These are phyloP conservation scores for Penicillium expansum DNA, from an alignment of 2,329 filamentous ascomycete species.

Conservation along the genomic window DNA sequence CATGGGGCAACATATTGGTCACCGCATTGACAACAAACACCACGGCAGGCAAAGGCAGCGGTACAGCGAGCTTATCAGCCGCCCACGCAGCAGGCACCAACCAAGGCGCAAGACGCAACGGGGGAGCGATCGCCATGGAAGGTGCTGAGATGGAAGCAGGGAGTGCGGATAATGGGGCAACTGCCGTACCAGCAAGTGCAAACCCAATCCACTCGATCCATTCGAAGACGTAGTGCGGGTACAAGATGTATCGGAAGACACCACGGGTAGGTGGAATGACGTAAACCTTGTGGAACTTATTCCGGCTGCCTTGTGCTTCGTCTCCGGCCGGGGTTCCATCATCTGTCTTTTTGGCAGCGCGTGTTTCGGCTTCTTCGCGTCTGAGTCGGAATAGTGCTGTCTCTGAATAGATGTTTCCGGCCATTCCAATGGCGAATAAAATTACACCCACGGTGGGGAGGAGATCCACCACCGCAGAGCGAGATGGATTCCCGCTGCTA, in stretches of 20 bases:
- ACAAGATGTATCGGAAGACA: constrained; percentile 78
- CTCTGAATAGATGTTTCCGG: constrained; percentile 84
- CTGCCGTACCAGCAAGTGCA: constrained; percentile 57
- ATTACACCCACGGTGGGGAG: constrained; percentile 63
- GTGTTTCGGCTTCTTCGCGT: constrained; percentile 57
- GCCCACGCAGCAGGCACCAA: constrained; percentile 32
- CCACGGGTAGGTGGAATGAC: constrained; percentile 77
- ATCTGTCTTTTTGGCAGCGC: constrained; percentile 54
- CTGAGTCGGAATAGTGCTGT: constrained; percentile 85
- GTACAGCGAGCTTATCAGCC: constrained; percentile 30
- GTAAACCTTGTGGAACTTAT: constrained; percentile 75
- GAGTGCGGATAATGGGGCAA: constrained; percentile 28
- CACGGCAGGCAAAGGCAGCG: constrained; percentile 69
- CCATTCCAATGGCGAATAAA: constrained; percentile 73
- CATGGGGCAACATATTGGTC: constrained; percentile 83
- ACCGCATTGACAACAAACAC: constrained; percentile 85
- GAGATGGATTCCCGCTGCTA: constrained; percentile 9
- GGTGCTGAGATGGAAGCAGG: neutral
- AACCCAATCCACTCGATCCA: constrained; percentile 96
- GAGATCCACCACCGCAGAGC: constrained; percentile 17
- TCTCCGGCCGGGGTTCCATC: constrained; percentile 25
- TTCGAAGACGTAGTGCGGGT: constrained; percentile 92
- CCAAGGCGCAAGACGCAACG: constrained; percentile 37
- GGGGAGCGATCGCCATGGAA: constrained; percentile 14
- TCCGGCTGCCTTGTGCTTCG: constrained; percentile 33